Percentiles rank a stretch among this genome's conserved stretches.
Evolutionary conservation across 257 asterid species (phyloP).

Genomic region (Solanum clarkiae): DNA sequence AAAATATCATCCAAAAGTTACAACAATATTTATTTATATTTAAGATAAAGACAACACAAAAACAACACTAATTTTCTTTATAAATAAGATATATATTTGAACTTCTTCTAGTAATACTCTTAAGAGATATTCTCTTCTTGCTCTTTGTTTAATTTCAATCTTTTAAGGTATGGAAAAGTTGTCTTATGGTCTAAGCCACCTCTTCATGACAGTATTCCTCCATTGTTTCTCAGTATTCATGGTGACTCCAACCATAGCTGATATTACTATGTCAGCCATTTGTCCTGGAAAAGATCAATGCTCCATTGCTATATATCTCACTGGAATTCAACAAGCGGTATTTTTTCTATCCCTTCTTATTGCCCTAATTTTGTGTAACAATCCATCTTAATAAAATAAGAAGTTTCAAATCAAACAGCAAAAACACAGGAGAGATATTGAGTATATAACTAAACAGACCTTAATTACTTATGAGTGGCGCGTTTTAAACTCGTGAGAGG

Average conservation of each 20-base stretch:
- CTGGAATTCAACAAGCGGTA: conserved; percentile 86
- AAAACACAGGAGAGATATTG: too few relatives aligned
- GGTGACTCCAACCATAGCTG: conserved; percentile 89
- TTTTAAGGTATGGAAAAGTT: conserved; percentile 9
- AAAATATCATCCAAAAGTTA: not conserved
- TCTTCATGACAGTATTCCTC: conserved; percentile 80
- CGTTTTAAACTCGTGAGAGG: too few relatives aligned
- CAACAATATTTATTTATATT: not conserved
- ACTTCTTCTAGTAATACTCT: not conserved
- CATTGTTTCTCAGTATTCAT: conserved; percentile 61
- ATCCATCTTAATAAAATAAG: too few relatives aligned
- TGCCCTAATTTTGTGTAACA: not conserved
- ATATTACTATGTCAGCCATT: conserved; percentile 69
- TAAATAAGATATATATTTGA: not conserved
- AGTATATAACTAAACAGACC: too few relatives aligned
- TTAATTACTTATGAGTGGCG: too few relatives aligned
- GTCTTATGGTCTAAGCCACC: conserved; percentile 59
- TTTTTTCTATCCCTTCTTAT: not conserved
- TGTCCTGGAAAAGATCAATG: conserved; percentile 79
- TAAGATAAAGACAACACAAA: not conserved
- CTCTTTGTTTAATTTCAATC: not conserved
- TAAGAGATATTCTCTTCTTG: not conserved
- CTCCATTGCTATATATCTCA: conserved; percentile 76
- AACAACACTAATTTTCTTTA: not conserved
- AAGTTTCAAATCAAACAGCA: too few relatives aligned